phyloP scores from a whole-genome alignment of 1,284 basidiomycete species.

The Megacollybia platyphylla region DNA sequence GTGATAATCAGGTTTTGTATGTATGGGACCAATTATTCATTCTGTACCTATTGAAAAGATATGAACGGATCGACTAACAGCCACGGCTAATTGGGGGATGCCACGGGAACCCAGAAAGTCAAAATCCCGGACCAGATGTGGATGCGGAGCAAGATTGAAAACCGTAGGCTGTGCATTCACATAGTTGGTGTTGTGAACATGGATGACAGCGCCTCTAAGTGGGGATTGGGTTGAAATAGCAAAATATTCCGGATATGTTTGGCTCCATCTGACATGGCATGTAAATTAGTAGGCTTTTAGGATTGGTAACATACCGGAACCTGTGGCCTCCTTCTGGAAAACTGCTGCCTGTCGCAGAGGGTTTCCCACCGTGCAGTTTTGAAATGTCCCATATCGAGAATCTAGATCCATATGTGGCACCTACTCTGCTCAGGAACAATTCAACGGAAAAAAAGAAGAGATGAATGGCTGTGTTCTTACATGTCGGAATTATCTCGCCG shows the following conservation, averaged over 20 bases:
- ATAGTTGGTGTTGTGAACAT: constrained; percentile 55
- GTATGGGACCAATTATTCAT: constrained; percentile 10
- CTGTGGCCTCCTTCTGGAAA: constrained; percentile 53
- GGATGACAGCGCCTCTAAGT: constrained; percentile 47
- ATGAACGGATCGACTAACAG: constrained; percentile 41
- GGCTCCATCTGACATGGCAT: constrained; percentile 47
- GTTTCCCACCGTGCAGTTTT: constrained; percentile 60
- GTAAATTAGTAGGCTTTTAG: constrained; percentile 6
- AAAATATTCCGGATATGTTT: constrained; percentile 62
- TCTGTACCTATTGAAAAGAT: constrained; percentile 40
- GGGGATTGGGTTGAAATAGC: constrained; percentile 53
- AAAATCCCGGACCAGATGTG: constrained; percentile 57
- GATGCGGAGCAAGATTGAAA: constrained; percentile 43
- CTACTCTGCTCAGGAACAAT: constrained; percentile 34
- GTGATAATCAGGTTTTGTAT: neutral
- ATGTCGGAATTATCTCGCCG: constrained; percentile 52
- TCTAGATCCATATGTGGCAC: constrained; percentile 53
- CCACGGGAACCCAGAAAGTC: constrained; percentile 53
- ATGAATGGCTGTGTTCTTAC: constrained; percentile 23
- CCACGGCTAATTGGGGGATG: constrained; percentile 53
- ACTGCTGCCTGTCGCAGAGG: constrained; percentile 39
- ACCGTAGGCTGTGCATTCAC: constrained; percentile 48
- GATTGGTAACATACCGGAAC: constrained; percentile 39
- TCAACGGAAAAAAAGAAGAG: neutral
- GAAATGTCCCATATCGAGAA: constrained; percentile 68